Evolutionary conservation across 139 green algal species (phyloP), one percentile per base, ranked within the genome.

Genomic region (Picochlorum costavermella): DNA sequence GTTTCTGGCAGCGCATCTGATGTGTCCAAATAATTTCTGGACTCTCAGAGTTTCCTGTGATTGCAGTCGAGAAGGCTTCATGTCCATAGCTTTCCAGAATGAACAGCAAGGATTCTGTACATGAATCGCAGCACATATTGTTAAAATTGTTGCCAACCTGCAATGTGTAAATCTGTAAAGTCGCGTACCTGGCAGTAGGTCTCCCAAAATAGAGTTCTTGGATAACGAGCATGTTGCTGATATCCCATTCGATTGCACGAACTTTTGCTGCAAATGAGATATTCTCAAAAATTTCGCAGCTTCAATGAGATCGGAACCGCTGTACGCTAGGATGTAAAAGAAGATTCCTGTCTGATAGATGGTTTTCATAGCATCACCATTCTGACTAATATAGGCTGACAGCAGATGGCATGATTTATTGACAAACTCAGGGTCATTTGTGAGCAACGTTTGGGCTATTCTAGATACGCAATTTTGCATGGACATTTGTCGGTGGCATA

Each of bases 1-100:
- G 83, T 8, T 83, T 77, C 45, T 83, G 50, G 13, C 50, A 61
- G 10, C 92, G 70, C 92, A 98, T 98, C 61, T 55, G 64, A 45
- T 90, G 76, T 16, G 87, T 96, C 92, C 92, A 98, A 2, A 97
- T 69, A 26, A 98, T 73, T 80, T 98, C 92, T 2, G 92, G 92
- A 2, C 77, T 95, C 77, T 95, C 85, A 3, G 69, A 64, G 76
- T 98, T 88, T 3, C 80, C 91, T 5, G 68, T 61, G 14, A 97
- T 69, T 0, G 86, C 87, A 28, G 74, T 72, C 1, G 90, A 83
- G 80, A 97, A 95, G 1, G 77, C 78, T 8, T 75, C 69, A 4
- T 88, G 56, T 0, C 86, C 82, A 37, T 75, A 77, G 49, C 64
- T 71, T 45, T 89, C 81, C 40, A 98, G 79, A 43, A 91, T 69